These are phyloP conservation scores for Nicotiana paniculata DNA, from an alignment of 257 asterid genomes.

Conservation along the genomic window DNA sequence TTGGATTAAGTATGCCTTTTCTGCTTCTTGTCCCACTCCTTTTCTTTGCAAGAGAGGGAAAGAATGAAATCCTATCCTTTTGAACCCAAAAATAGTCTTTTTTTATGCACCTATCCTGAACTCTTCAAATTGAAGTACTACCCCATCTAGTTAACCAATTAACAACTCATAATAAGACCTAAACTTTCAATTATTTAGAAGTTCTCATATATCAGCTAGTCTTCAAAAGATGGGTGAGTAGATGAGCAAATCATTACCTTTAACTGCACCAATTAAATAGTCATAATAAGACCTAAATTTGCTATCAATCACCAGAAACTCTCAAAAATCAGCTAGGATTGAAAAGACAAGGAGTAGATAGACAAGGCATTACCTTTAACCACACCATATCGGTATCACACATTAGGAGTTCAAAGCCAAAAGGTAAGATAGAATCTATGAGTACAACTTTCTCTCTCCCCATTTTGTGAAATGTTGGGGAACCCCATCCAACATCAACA, in stretches of 20 bases:
- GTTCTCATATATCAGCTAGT: background rate
- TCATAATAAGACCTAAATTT: background rate
- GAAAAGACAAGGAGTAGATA: constrained; percentile 7
- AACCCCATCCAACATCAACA: constrained; percentile 96
- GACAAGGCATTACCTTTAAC: constrained; percentile 71
- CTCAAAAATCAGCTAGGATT: background rate
- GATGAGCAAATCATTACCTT: constrained; percentile 49
- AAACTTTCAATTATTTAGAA: background rate
- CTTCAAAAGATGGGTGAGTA: background rate
- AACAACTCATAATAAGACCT: background rate
- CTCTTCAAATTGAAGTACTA: background rate
- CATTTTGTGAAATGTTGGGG: constrained; percentile 92
- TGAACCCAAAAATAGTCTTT: background rate
- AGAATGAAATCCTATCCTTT: background rate
- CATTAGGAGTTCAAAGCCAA: constrained; percentile 87
- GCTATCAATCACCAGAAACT: background rate
- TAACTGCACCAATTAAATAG: constrained; percentile 35
- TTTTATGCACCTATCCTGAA: background rate
- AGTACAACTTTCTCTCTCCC: constrained; percentile 92
- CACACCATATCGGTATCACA: constrained; percentile 99
- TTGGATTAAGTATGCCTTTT: background rate
- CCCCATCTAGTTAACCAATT: background rate
- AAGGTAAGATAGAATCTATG: constrained; percentile 78
- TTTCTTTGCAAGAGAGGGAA: background rate
- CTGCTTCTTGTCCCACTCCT: background rate